Evolutionary conservation across 805 yeast genomes (phyloP).

Genomic region (Lipomyces kockii): DNA sequence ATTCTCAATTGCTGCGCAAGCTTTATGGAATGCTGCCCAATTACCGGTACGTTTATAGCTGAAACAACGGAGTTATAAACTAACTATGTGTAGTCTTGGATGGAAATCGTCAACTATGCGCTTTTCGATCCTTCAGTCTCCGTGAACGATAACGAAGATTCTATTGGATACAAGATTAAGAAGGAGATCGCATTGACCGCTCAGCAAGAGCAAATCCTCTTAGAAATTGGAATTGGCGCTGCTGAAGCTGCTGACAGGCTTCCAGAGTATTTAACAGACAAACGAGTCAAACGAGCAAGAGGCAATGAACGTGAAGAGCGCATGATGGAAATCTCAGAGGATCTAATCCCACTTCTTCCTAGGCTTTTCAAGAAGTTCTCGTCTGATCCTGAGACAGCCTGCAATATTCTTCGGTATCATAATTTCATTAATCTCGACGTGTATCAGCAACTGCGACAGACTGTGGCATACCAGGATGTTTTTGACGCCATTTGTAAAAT

Average conservation of each 20-base stretch:
- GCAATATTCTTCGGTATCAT: constrained; percentile 37
- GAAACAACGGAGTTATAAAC: background rate
- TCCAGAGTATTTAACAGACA: constrained; percentile 2
- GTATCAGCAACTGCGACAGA: constrained; percentile 35
- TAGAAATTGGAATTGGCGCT: constrained; percentile 31
- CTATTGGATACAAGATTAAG: constrained; percentile 12
- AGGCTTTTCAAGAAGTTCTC: constrained; percentile 38
- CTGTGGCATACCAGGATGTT: constrained; percentile 38
- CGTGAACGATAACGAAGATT: constrained; percentile 11
- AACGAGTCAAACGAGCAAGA: background rate
- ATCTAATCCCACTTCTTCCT: constrained; percentile 35
- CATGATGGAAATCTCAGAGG: constrained; percentile 16
- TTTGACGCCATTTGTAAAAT: constrained; percentile 31
- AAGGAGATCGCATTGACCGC: constrained; percentile 19
- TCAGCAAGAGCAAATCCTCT: constrained; percentile 22
- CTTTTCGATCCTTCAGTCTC: constrained; percentile 23
- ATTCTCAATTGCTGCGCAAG: constrained; percentile 28
- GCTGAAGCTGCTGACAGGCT: constrained; percentile 13
- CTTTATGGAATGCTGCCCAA: constrained; percentile 22
- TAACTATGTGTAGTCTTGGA: constrained; percentile 10
- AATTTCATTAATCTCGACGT: constrained; percentile 37
- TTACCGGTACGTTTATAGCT: constrained; percentile 16
- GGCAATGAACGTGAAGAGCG: constrained; percentile 17
- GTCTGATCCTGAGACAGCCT: constrained; percentile 36
- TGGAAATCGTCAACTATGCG: constrained; percentile 24